A percentile compares a stretch with the other conserved stretches of the same genome.
Evolutionary conservation across 768 basidiomycete species (phyloP).

Genomic region (Dictyophora rubrovolvata): DNA sequence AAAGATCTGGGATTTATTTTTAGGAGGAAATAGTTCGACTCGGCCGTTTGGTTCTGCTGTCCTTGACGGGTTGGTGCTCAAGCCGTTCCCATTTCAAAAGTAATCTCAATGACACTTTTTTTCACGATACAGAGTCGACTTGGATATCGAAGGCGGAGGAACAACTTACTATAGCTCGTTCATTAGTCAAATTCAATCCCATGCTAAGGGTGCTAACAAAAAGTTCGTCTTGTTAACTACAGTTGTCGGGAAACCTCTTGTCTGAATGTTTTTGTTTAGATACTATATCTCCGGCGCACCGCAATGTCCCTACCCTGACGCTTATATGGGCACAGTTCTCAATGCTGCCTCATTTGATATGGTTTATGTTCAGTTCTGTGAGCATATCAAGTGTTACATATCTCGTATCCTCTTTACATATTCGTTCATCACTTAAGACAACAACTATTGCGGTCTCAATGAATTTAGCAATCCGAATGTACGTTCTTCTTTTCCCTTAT

Average conservation of each 20-base stretch:
- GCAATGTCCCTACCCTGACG: constrained; percentile 14
- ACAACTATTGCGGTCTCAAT: constrained; percentile 10
- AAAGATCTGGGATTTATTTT: constrained; percentile 13
- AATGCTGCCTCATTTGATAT: constrained; percentile 12
- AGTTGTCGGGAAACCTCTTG: not conserved
- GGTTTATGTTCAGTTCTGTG: constrained; percentile 15
- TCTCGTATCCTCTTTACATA: not conserved
- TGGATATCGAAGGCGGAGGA: constrained; percentile 13
- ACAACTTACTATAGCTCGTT: constrained; percentile 9
- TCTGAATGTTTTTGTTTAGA: not conserved
- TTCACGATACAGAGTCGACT: constrained; percentile 12
- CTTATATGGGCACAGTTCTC: constrained; percentile 11
- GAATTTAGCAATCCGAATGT: constrained; percentile 24
- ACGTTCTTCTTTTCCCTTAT: constrained; percentile 16
- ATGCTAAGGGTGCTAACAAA: constrained; percentile 9
- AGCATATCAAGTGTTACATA: not conserved
- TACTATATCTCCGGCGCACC: constrained; percentile 15
- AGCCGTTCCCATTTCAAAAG: not conserved
- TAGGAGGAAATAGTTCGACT: constrained; percentile 11
- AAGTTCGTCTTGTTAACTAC: not conserved
- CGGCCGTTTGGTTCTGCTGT: constrained; percentile 13
- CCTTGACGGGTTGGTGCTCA: constrained; percentile 11
- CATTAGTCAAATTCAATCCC: constrained; percentile 10
- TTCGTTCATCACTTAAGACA: constrained; percentile 1
- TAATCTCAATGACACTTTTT: not conserved